Conservation (phyloP, 1,284 basidiomycete species). For the Cryptococcus deneoformans region DNA sequence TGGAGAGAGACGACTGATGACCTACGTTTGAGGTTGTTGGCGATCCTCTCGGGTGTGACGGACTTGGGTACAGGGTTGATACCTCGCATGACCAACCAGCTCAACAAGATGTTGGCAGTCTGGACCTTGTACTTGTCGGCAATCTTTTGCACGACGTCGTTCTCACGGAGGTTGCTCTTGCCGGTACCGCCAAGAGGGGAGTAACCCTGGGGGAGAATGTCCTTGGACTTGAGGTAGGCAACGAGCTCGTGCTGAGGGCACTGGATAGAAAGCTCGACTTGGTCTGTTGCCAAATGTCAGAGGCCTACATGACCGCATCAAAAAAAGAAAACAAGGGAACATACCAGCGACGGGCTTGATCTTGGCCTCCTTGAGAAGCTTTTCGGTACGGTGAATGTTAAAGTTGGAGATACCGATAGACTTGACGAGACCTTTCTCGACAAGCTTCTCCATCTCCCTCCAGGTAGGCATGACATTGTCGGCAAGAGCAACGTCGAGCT, state of each 20-base stretch:
- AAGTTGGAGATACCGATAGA: conserved; percentile 68
- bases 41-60: conserved; percentile 49
- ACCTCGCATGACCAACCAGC: conserved; percentile 75
- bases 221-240: conserved; percentile 58
- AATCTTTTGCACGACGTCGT: conserved; percentile 59
- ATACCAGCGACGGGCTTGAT: conserved; percentile 60
- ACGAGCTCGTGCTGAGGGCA: conserved; percentile 79
- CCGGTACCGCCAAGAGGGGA: conserved; percentile 69
- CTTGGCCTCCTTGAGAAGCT: conserved; percentile 58
- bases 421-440: conserved; percentile 56
- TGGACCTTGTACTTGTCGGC: conserved; percentile 65
- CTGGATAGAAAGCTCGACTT: conserved; percentile 79
- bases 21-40: conserved; percentile 46
- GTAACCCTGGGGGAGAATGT: conserved; percentile 69
- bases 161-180: conserved; percentile 65
- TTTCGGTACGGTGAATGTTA: conserved; percentile 65
- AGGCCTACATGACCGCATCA: background rate
- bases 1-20: background rate
- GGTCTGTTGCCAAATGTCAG: conserved; percentile 27
- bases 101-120: conserved; percentile 73
- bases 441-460: conserved; percentile 56
- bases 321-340: background rate
- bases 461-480: conserved; percentile 67
- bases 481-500: conserved; percentile 62
- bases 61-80: conserved; percentile 55